Percentiles rank a stretch among this genome's conserved stretches.
Conservation (phyloP, 1,139 yeast species). For the Geotrichum cucujoidarum region DNA sequence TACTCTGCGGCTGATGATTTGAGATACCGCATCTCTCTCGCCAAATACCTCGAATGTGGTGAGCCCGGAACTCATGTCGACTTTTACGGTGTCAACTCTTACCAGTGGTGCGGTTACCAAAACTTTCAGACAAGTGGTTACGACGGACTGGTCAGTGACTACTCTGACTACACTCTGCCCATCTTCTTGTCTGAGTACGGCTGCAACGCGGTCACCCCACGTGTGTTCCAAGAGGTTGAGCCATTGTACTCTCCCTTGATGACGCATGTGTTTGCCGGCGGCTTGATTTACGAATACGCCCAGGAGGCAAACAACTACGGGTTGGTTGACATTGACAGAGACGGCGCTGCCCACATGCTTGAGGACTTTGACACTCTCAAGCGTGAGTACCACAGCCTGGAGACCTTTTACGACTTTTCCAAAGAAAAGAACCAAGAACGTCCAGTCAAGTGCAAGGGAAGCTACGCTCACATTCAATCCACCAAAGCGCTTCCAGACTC, state of each 20-base stretch:
- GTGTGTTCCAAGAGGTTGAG: constrained; percentile 64
- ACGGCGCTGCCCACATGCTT: constrained; percentile 43
- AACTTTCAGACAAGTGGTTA: constrained; percentile 68
- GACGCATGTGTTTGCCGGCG: constrained; percentile 61
- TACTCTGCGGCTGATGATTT: constrained; percentile 87
- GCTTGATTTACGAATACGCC: constrained; percentile 70
- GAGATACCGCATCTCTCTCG: constrained; percentile 65
- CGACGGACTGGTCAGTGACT: constrained; percentile 52
- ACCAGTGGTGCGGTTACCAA: constrained; percentile 77
- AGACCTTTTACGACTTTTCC: constrained; percentile 14
- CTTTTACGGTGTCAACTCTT: constrained; percentile 86
- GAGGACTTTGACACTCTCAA: constrained; percentile 56
- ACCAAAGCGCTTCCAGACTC: constrained; percentile 17
- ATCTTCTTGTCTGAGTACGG: constrained; percentile 86
- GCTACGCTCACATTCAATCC: constrained; percentile 13
- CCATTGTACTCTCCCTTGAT: constrained; percentile 46
- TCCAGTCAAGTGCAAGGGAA: constrained; percentile 15
- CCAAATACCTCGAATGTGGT: constrained; percentile 76
- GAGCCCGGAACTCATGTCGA: constrained; percentile 61
- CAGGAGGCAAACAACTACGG: constrained; percentile 69
- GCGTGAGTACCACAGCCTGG: constrained; percentile 43
- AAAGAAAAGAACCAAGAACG: constrained; percentile 14
- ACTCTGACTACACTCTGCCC: constrained; percentile 66
- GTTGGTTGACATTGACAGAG: constrained; percentile 49
- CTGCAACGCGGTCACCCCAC: constrained; percentile 49